phyloP scores from a whole-genome alignment of 2,329 filamentous ascomycete species.

The Davidsoniella australis region DNA sequence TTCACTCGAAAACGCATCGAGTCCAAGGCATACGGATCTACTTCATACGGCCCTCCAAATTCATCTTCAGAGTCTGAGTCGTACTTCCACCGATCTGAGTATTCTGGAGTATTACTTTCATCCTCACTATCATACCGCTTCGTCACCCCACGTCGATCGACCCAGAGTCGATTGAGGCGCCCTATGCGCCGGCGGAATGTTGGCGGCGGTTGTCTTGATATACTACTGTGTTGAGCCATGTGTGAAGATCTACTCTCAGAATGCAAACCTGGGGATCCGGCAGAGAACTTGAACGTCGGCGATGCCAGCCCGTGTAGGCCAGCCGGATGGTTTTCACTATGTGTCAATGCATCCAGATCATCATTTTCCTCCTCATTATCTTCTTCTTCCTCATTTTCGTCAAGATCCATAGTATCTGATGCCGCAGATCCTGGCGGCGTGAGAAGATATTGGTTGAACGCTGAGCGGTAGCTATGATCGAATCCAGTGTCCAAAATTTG shows the following conservation, averaged over 20 bases:
- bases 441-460: slow-evolving; percentile 53
- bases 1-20: slow-evolving; percentile 38
- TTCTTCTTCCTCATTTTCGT: slow-evolving; percentile 23
- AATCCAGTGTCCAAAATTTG: slow-evolving; percentile 49
- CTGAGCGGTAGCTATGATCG: slow-evolving; percentile 50
- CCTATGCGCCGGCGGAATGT: slow-evolving; percentile 73
- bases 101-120: slow-evolving; percentile 12
- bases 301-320: neutral
- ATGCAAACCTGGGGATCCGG: neutral
- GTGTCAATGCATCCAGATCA: neutral
- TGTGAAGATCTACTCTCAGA: neutral
- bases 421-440: slow-evolving; percentile 42
- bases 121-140: slow-evolving; percentile 27
- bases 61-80: slow-evolving; percentile 75
- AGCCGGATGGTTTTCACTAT: neutral
- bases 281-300: neutral
- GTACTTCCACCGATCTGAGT: slow-evolving; percentile 65
- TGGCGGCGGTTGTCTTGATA: slow-evolving; percentile 25
- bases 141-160: slow-evolving; percentile 61
- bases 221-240: neutral
- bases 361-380: neutral
- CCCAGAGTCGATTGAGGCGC: slow-evolving; percentile 68
- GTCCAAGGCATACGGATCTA: slow-evolving; percentile 51
- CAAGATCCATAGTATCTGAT: slow-evolving; percentile 39
- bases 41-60: slow-evolving; percentile 62